A percentile compares a stretch with the other conserved stretches of the same genome.
phyloP scores from a whole-genome alignment of 805 yeast genomes.

The Nematodospora valgi region DNA sequence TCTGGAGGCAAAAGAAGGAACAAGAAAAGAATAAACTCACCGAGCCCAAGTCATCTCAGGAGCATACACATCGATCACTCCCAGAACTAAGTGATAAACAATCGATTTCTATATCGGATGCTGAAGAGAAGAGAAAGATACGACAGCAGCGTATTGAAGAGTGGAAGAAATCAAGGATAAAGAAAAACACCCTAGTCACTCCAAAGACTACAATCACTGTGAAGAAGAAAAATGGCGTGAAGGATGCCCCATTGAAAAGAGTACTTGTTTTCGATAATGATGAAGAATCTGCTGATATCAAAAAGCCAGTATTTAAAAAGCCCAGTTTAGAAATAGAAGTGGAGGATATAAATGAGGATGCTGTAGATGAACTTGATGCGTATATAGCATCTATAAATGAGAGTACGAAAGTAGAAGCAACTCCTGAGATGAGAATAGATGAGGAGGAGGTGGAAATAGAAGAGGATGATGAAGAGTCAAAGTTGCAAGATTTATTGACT shows the following conservation, averaged over 20 bases:
- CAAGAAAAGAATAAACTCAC: conserved; percentile 19
- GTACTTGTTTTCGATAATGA: conserved; percentile 21
- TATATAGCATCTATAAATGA: conserved; percentile 5
- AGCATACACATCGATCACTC: too few species aligned
- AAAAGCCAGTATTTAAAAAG: conserved; percentile 17
- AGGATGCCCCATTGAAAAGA: conserved; percentile 5
- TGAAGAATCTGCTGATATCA: conserved; percentile 23
- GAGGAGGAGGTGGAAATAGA: conserved; percentile 21
- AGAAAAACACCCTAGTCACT: not conserved
- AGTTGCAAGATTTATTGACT: conserved; percentile 30
- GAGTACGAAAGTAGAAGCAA: conserved; percentile 12
- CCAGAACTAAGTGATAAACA: not conserved
- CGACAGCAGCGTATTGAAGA: conserved; percentile 44
- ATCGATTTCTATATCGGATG: not conserved
- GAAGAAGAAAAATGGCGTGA: conserved; percentile 7
- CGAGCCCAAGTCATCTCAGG: too few species aligned
- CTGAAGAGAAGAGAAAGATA: conserved; percentile 17
- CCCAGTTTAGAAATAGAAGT: conserved; percentile 12
- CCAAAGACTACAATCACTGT: conserved; percentile 6
- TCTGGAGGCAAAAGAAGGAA: conserved; percentile 59
- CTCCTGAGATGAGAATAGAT: too few species aligned
- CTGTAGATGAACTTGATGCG: conserved; percentile 27
- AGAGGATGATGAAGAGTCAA: conserved; percentile 33
- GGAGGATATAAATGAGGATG: conserved; percentile 34
- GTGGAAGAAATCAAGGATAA: conserved; percentile 44